Evolutionary conservation across 257 asterid genomes (phyloP), one percentile per base, ranked within the genome.

Genomic region (Fraxinus quadrangulata): DNA sequence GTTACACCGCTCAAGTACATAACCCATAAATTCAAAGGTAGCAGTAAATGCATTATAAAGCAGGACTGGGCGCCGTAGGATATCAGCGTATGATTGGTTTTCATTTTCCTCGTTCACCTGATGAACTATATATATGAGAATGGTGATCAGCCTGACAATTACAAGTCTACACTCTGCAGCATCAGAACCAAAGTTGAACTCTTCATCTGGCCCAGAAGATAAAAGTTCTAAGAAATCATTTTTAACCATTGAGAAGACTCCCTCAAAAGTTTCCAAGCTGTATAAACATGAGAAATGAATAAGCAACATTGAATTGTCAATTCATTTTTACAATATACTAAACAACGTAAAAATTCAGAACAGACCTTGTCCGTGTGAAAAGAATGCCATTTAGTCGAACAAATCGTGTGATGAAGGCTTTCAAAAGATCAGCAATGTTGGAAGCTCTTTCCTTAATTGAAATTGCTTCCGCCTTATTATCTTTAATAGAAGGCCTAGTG

Each of bases 341-440:
- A 47, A 11, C n/a, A 47, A 70, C 59, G 47, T 72, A 47, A 47
- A 11, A 71, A 47, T 45, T 74, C 74, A 51, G 28, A 80, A 82
- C 85, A 81, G 80, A 94, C 99, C 99, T 94, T 42, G 98, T 94
- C 76, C 96, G 96, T 3, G 96, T 90, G 83, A 92, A 94, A 45
- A 94, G 90, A 79, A 94, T 84, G 66, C 98, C 99, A 83, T 94
- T 94, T 47, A 92, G 80, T 83, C 98, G 88, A 75, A 92, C 88
- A 91, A 91, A 92, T 73, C 91, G 87, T 6, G 90, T 90, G 78
- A 81, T 80, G 75, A 94, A 91, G 56, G 81, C 85, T 83, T 84
- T 94, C 72, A 86, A 79, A 70, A 84, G 78, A 49, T 91, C 95
- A n/a, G 83, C 17, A 39, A 83, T 80, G 75, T 77, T 76, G 71